Evolutionary conservation across 441 rosid genomes (phyloP), one percentile per base, ranked within the genome.

Genomic region (Aquilaria agallochum): DNA sequence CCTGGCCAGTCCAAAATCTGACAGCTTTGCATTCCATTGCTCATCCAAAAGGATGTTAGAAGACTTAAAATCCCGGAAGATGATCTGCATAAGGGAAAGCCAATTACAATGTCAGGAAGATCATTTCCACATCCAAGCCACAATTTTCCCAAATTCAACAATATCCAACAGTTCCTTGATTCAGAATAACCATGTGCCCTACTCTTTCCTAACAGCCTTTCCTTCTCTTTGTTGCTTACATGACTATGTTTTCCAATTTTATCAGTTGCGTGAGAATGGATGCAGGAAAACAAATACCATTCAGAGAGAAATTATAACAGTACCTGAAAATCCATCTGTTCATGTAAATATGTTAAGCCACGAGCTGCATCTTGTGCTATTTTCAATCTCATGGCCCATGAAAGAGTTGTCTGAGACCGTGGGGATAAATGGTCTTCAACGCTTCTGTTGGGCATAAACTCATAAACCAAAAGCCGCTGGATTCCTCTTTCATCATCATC

Each of bases 321-420:
- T 72, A 94, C 97, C 90, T 89, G 99, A 80, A 89, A 91, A 49
- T 81, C 84, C 99, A 94, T 89, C 74, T 81, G 85, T 77, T 91
- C 97, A 13, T 94, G 99, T 13, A 94, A 80, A 70, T 89, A 87
- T 8, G 84, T 74, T 69, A 94, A 79, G 62, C 97, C 97, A 5
- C 94, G 92, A 74, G 97, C 99, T 53, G 97, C 80, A 64, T 94
- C 95, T 71, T 84, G 97, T 0, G 99, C 97, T 66, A 94, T 83
- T 77, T 83, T 79, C 74, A 94, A 68, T 70, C 99, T 87, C 76
- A 80, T 75, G 30, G 76, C 65, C 99, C 99, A 90, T 32, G 99
- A 67, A 66, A 94, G 97, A 9, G 85, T 69, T 47, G 72, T 66
- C 59, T 67, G 61, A 12, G 89, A 74, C 14, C 78, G 77, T 57